Conservation (phyloP, 2,329 filamentous ascomycete species). For the Cordyceps javanica region DNA sequence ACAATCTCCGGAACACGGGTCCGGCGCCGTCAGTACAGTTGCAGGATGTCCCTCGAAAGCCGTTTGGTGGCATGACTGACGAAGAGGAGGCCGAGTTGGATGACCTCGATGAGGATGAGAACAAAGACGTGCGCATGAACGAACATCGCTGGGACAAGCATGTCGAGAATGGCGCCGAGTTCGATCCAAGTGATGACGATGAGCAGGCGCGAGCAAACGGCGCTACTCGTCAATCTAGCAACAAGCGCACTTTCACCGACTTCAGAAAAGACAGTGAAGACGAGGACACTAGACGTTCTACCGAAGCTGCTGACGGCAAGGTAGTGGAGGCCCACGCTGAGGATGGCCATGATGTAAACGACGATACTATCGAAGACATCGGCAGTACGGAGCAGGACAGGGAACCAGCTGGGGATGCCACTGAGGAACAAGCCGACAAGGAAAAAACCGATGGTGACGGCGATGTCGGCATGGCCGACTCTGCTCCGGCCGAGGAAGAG, state of each 20-base stretch:
- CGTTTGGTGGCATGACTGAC: conserved; percentile 56
- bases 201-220: conserved; percentile 71
- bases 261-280: conserved; percentile 39
- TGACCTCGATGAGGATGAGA: conserved; percentile 75
- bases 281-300: conserved; percentile 33
- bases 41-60: conserved; percentile 64
- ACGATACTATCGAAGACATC: conserved; percentile 41
- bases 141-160: conserved; percentile 77
- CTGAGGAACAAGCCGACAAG: conserved; percentile 20
- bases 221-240: conserved; percentile 47
- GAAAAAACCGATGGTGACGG: conserved; percentile 40
- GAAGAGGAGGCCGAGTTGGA: conserved; percentile 61
- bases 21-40: conserved; percentile 88
- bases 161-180: conserved; percentile 69
- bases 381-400: conserved; percentile 23
- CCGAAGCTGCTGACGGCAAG: conserved; percentile 28
- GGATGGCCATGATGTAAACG: conserved; percentile 31
- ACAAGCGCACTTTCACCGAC: conserved; percentile 46
- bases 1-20: conserved; percentile 81
- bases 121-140: conserved; percentile 76
- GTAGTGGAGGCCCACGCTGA: conserved; percentile 24
- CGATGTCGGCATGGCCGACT: conserved; percentile 45
- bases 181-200: conserved; percentile 86
- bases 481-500: conserved; percentile 24
- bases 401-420: conserved; percentile 17